These are phyloP conservation scores for Flaveria ramosissima DNA, from an alignment of 129 eudicot species.

Conservation along the genomic window DNA sequence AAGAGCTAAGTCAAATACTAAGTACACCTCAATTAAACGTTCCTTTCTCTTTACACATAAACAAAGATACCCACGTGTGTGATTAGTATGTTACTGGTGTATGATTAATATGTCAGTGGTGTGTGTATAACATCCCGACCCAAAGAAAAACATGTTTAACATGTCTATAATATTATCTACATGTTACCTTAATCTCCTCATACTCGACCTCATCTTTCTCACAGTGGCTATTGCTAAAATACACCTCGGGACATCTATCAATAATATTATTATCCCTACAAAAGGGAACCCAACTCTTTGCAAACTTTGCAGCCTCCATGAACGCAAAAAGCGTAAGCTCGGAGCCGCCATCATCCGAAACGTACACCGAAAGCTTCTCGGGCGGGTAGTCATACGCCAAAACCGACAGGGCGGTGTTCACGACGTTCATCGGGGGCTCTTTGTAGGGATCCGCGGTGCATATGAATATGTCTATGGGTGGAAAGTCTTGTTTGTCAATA, in stretches of 20 bases:
- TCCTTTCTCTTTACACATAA: too few relatives aligned
- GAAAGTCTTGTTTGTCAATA: constrained; percentile 37
- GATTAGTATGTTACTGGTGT: too few relatives aligned
- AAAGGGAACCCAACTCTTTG: constrained; percentile 66
- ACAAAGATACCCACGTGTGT: too few relatives aligned
- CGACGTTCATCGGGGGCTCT: constrained; percentile 63
- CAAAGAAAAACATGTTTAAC: too few relatives aligned
- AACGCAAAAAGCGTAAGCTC: constrained; percentile 70
- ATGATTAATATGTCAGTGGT: too few relatives aligned
- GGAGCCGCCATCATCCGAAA: constrained; percentile 87
- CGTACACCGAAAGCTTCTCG: constrained; percentile 72
- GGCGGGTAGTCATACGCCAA: constrained; percentile 83
- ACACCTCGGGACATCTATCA: constrained; percentile 65
- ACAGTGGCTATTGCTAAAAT: constrained; percentile 40
- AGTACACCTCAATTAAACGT: too few relatives aligned
- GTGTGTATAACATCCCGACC: too few relatives aligned
- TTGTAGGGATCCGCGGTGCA: constrained; percentile 76
- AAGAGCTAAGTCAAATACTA: too few relatives aligned
- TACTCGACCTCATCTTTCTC: constrained; percentile 3
- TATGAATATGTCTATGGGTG: constrained; percentile 61
- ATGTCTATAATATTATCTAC: too few relatives aligned
- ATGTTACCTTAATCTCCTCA: constrained; percentile 55
- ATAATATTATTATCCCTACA: constrained; percentile 55
- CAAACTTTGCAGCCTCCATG: constrained; percentile 79
- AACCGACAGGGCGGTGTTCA: constrained; percentile 64